phyloP scores from a whole-genome alignment of 2,329 filamentous ascomycete genomes.

The Verticillium zaregamsianum region DNA sequence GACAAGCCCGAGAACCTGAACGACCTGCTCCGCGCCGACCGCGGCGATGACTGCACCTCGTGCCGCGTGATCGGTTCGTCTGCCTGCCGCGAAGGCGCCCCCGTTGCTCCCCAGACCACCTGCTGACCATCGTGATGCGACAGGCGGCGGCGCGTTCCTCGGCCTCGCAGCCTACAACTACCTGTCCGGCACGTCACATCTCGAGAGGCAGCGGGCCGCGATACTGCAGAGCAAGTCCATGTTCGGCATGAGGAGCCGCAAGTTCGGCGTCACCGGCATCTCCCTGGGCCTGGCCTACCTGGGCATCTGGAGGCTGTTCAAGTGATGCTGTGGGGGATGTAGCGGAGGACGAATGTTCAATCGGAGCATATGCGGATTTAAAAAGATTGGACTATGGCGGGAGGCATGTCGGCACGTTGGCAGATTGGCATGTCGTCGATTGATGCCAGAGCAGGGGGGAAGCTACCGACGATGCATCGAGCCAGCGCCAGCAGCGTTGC shows the following conservation, averaged over 20 bases:
- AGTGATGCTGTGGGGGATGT: conserved; percentile 29
- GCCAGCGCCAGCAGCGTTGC: too few species aligned
- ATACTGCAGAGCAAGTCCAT: conserved; percentile 67
- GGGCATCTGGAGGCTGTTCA: conserved; percentile 64
- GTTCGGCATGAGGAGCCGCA: conserved; percentile 69
- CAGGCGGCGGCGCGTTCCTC: conserved; percentile 71
- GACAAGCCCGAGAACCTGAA: conserved; percentile 60
- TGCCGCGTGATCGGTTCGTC: conserved; percentile 68
- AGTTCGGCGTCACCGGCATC: conserved; percentile 62
- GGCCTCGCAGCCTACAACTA: conserved; percentile 76
- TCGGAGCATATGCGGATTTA: background rate
- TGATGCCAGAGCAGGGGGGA: background rate
- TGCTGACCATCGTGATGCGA: background rate
- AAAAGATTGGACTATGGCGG: background rate
- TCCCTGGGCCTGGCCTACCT: conserved; percentile 65
- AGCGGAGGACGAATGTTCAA: conserved; percentile 9
- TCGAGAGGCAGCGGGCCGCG: conserved; percentile 59
- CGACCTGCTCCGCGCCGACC: conserved; percentile 51
- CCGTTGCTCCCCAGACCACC: background rate
- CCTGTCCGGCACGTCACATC: conserved; percentile 67
- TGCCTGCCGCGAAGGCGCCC: background rate
- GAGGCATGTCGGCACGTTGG: too few species aligned
- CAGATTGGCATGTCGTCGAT: background rate
- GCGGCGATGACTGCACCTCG: conserved; percentile 62
- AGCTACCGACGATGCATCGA: background rate